Base-by-base conservation (phyloP, 106 monocot species). In the Phalaenopsis equestris region DNA sequence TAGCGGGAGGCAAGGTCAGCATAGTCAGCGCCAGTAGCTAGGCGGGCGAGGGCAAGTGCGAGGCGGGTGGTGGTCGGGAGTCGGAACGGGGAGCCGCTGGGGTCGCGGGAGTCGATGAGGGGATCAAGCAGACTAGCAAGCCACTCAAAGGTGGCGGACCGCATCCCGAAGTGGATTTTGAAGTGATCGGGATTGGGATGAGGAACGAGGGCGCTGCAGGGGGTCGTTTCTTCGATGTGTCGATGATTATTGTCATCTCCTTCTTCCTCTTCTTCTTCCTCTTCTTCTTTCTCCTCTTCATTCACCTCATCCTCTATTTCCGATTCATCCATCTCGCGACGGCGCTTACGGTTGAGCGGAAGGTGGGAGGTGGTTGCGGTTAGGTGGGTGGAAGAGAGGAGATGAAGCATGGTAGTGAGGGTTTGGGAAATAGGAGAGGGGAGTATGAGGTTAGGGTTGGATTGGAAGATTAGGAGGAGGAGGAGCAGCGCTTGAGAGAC, bases 51-150 rank as follows among this genome's bases (percentile, higher is more conserved):
- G n/a, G 82, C 88, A 79, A 89, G 9, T 46, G 88, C 92, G 49
- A 90, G 89, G 46, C 88, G 86, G 23, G 84, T 72, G 55, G 85
- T 56, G 41, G 79, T 72, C 15, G 83, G 81, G 41, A 86, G 82
- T 58, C 19, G 43, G 77, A 55, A 84, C 19, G 70, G 46, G 67
- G 82, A n/a, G 17, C 67, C 76, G 24, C 68, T 21, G 58, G 77
- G 82, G 67, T 56, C 80, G 23, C 80, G 75, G 76, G 78, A 85
- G 81, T 88, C 88, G 73, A 95, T 92, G 47, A 95, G 86, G 49
- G 94, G 94, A 42, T 95, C 94, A 79, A 95, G 92, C 56, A 95
- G 92, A 76, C 90, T 86, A 67, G 86, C 73, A 79, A 95, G 90
- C 82, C 79, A 95, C 72, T 95, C 82, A 84, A 95, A 95, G 58